phyloP scores from a whole-genome alignment of 2,329 filamentous ascomycete genomes.

The Magnaporthiopsis poae region DNA sequence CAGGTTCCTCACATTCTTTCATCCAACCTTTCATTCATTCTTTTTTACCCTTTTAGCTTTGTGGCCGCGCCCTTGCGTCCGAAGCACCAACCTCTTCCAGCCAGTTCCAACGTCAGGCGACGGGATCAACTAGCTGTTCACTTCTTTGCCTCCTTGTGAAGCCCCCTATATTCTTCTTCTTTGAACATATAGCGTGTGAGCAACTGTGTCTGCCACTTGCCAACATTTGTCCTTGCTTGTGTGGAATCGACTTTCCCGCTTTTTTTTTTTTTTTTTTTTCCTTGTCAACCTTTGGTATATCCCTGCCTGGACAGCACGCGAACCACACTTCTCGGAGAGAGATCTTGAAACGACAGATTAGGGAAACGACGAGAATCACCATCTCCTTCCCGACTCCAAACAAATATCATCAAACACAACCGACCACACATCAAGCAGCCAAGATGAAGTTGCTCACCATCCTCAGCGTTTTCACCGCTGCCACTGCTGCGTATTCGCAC shows the following conservation, averaged over 20 bases:
- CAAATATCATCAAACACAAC: not conserved
- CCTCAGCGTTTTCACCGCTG: constrained; percentile 5
- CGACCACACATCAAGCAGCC: not conserved
- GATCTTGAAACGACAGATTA: constrained; percentile 1
- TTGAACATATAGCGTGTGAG: constrained; percentile 1
- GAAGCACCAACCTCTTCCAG: not conserved
- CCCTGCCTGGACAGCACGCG: constrained; percentile 3
- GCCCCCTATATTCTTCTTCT: not conserved
- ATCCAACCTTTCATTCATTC: constrained; percentile 4
- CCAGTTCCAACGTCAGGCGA: not conserved
- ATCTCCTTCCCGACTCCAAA: not conserved
- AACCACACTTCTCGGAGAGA: constrained; percentile 3
- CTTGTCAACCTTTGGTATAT: not conserved
- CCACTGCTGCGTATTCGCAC: constrained; percentile 4
- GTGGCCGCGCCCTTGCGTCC: not conserved
- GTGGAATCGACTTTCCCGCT: constrained; percentile 8
- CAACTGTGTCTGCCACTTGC: constrained; percentile 7
- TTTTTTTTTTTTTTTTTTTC: not conserved
- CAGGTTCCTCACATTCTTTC: constrained; percentile 6
- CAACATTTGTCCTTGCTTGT: not conserved
- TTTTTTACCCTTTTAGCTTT: not conserved
- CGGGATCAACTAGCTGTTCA: constrained; percentile 2
- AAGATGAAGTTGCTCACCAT: constrained; percentile 8
- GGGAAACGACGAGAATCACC: not conserved
- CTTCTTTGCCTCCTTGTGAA: constrained; percentile 1